A percentile compares a stretch with the other conserved stretches of the same genome.
Evolutionary conservation across 805 yeast genomes (phyloP).

Genomic region (Pichia thaimueangensis): DNA sequence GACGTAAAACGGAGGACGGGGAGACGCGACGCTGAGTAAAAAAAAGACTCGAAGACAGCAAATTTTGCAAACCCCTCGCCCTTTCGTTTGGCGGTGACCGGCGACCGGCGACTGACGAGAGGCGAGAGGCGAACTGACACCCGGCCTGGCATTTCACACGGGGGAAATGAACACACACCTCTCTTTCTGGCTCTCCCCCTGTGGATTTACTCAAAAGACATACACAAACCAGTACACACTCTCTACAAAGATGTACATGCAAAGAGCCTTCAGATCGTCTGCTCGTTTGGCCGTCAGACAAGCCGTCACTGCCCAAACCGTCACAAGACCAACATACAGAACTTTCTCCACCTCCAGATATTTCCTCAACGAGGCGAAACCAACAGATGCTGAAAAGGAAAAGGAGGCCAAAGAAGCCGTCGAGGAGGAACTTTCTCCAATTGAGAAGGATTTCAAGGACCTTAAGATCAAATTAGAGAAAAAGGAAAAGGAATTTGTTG

Average conservation of each 20-base stretch:
- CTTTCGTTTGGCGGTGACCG: no score
- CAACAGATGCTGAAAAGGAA: slow-evolving; percentile 11
- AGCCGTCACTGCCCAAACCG: no score
- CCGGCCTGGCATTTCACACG: no score
- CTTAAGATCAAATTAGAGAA: slow-evolving; percentile 48
- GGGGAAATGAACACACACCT: no score
- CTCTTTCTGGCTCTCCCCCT: no score
- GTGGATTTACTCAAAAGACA: neutral
- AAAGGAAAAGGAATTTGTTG: slow-evolving; percentile 70
- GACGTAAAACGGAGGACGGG: no score
- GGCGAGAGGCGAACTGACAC: no score
- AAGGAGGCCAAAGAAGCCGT: slow-evolving; percentile 14
- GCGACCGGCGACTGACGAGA: no score
- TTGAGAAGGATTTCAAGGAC: slow-evolving; percentile 30
- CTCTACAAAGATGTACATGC: slow-evolving; percentile 19
- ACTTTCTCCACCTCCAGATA: slow-evolving; percentile 19
- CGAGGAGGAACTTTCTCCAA: slow-evolving; percentile 19
- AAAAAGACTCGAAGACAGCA: no score
- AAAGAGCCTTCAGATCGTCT: slow-evolving; percentile 21
- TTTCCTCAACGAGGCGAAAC: slow-evolving; percentile 27
- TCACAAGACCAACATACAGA: slow-evolving; percentile 20
- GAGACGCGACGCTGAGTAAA: no score
- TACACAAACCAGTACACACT: neutral
- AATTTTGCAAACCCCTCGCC: no score
- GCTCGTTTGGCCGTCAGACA: slow-evolving; percentile 1